Evolutionary conservation across 495 filamentous ascomycete genomes (phyloP).

Genomic region (Neurospora discreta): DNA sequence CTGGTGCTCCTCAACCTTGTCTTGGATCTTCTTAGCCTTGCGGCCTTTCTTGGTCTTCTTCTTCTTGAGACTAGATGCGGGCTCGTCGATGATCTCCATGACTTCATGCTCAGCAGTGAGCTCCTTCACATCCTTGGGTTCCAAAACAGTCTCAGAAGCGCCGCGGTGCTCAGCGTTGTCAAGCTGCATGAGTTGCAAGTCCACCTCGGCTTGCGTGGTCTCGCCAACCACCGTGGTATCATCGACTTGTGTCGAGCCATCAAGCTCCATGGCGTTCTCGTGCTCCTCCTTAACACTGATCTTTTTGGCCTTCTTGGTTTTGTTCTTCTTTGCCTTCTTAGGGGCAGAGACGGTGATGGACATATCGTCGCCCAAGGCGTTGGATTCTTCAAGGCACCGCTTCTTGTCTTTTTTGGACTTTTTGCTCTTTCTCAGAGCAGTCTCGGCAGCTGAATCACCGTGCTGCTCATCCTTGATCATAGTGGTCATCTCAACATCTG

Average conservation of each 20-base stretch:
- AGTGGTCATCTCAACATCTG: neutral
- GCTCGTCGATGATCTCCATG: neutral
- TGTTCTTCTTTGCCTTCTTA: neutral
- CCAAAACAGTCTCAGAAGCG: neutral
- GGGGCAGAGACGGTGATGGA: neutral
- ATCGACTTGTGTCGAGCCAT: neutral
- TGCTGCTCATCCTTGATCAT: neutral
- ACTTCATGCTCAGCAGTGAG: neutral
- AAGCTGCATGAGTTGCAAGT: neutral
- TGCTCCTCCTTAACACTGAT: neutral
- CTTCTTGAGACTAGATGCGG: neutral
- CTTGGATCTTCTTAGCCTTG: neutral
- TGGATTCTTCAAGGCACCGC: neutral
- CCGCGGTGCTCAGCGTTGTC: neutral
- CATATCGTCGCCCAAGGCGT: neutral
- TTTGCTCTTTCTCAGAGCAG: neutral
- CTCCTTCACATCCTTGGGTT: neutral
- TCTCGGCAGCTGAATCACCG: neutral
- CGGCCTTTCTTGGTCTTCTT: neutral
- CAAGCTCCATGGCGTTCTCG: neutral
- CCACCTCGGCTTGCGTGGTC: neutral
- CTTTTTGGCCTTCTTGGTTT: neutral
- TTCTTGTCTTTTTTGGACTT: neutral
- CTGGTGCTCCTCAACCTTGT: neutral
- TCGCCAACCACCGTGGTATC: neutral